These are phyloP conservation scores for Dendrobium chrysotoxum DNA, from an alignment of 106 monocot genomes.

Conservation along the genomic window DNA sequence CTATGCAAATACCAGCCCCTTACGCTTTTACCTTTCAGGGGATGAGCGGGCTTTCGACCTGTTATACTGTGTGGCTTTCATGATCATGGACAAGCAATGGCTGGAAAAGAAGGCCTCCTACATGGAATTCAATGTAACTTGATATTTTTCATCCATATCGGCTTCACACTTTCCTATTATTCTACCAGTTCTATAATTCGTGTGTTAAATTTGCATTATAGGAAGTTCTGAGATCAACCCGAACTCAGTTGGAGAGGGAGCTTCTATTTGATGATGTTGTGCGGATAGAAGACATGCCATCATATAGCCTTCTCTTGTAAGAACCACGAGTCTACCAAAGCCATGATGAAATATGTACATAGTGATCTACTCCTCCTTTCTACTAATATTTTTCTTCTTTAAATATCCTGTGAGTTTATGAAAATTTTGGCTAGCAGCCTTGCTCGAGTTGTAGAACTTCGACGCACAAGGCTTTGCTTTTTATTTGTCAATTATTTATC, in stretches of 20 bases:
- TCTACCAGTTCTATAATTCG: not conserved
- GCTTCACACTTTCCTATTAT: not conserved
- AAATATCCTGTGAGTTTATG: not conserved
- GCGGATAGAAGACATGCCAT: constrained; percentile 69
- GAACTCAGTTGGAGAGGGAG: constrained; percentile 57
- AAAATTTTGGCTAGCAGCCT: not conserved
- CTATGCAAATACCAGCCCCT: not conserved
- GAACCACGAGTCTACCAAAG: not conserved
- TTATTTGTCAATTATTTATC: no score
- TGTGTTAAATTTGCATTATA: constrained; percentile 3
- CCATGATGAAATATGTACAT: not conserved
- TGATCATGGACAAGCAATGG: constrained; percentile 74
- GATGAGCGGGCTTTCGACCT: constrained; percentile 71
- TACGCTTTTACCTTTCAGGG: constrained; percentile 16
- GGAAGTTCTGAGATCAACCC: constrained; percentile 60
- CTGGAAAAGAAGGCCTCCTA: constrained; percentile 65
- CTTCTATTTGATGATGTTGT: constrained; percentile 58
- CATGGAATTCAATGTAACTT: constrained; percentile 73
- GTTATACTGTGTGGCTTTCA: constrained; percentile 66
- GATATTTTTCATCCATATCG: not conserved
- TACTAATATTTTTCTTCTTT: not conserved
- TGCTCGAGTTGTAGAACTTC: no score
- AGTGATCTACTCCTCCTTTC: not conserved
- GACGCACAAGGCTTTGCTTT: no score
- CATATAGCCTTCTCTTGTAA: constrained; percentile 41